Base-by-base conservation (phyloP, 31 red algal genomes). In the Asparagopsis taxiformis region DNA sequence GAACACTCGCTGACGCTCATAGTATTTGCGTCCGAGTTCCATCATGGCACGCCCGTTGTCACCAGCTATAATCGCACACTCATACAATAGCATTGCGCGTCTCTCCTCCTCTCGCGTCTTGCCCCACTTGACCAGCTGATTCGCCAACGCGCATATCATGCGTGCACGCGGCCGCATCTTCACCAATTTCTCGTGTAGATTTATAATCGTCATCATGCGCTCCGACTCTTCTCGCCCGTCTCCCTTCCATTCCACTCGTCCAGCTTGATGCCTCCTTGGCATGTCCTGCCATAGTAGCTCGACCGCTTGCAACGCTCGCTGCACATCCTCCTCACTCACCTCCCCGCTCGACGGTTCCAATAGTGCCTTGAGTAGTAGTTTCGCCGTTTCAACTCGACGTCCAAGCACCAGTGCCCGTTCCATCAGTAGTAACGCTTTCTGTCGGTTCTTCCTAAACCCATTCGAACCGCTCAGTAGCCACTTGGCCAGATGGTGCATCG, bases 251-350 rank as follows among this genome's bases (percentile, higher is more conserved):
- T 72, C 68, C 68, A 72, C 17, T 65, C 55, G 4, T 24, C 51
- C 35, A 29, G 7, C 24, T 54, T 50, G 21, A 54, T 46, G 36
- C 10, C 77, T 59, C 39, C 37, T 41, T 15, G 63, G 58, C 24
- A 78, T 87, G 55, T 87, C 83, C 6, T 71, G 44, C 83, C 83
- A 87, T 15, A 87, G 39, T 16, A 87, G 32, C 30, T 77, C 72
- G 22, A 87, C 55, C 11, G 72, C 63, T 1, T 31, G 19, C 41
- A 87, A 55, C 21, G 65, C 71, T 28, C 83, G 61, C 26, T 68
- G 34, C 21, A 87, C 64, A 35, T 71, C 83, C 0, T 51, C 64
- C 39, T 68, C 13, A n/a, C 1, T n/a, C 59, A 23, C 51, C 59
- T 1, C 10, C 33, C 21, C 55, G 50, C 7, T 59, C 70, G 51